A percentile compares a stretch with the other conserved stretches of the same genome.
These are phyloP conservation scores for Pseudocercospora crystallina DNA, from an alignment of 2,329 filamentous ascomycete genomes.

Conservation along the genomic window DNA sequence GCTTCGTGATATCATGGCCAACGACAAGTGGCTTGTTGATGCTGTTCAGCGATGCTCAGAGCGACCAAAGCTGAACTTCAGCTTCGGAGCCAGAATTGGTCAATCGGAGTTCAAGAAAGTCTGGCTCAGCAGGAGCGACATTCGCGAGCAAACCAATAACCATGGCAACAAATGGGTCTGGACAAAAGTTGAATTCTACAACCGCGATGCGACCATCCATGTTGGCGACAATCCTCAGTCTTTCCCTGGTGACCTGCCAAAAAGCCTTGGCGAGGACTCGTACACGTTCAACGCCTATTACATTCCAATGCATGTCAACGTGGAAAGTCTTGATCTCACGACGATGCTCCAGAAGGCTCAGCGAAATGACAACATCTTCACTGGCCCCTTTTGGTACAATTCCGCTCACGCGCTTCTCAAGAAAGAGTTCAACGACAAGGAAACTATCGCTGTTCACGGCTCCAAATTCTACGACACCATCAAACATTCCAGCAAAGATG, in stretches of 20 bases:
- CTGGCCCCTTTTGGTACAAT: background rate
- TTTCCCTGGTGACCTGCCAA: background rate
- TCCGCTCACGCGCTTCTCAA: conserved; percentile 5
- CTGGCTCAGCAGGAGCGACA: too few relatives aligned
- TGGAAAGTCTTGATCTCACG: background rate
- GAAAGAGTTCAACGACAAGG: conserved; percentile 2
- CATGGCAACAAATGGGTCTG: too few relatives aligned
- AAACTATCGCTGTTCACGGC: conserved; percentile 1
- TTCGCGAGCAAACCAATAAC: too few relatives aligned
- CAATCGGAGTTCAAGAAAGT: too few relatives aligned
- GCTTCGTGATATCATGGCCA: background rate
- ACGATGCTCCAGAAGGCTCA: background rate
- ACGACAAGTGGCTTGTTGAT: background rate
- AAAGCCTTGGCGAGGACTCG: background rate
- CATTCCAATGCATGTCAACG: background rate
- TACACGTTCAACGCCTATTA: background rate
- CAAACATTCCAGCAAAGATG: background rate
- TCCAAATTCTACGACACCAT: conserved; percentile 10
- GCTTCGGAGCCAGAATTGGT: too few relatives aligned
- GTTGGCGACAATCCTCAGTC: too few relatives aligned
- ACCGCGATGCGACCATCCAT: too few relatives aligned
- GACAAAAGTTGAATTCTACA: too few relatives aligned
- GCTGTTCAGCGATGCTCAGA: too few relatives aligned
- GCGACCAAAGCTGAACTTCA: too few relatives aligned
- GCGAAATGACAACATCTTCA: background rate